A percentile compares a stretch with the other conserved stretches of the same genome.
Conservation (phyloP, 2,329 filamentous ascomycete genomes). For the Endoconidiophora polonica region DNA sequence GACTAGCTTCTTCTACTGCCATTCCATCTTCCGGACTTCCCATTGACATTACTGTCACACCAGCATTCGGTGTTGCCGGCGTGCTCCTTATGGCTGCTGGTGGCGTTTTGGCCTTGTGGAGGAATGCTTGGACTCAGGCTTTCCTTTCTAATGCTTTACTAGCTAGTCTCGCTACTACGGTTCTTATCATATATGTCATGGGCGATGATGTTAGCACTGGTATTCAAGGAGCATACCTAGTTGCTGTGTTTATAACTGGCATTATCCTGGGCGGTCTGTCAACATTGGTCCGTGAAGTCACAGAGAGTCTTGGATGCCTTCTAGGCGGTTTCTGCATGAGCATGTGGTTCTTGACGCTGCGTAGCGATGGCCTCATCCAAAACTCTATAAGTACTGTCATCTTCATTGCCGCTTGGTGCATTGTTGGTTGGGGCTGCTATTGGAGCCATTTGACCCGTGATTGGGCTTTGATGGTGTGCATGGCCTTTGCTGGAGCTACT, state of each 20-base stretch:
- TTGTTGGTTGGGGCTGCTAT: slow-evolving; percentile 54
- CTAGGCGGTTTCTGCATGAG: slow-evolving; percentile 69
- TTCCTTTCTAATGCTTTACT: slow-evolving; percentile 68
- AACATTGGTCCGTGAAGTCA: slow-evolving; percentile 68
- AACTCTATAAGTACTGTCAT: slow-evolving; percentile 46
- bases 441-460: slow-evolving; percentile 63
- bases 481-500: slow-evolving; percentile 70
- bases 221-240: slow-evolving; percentile 73
- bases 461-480: slow-evolving; percentile 59
- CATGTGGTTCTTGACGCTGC: slow-evolving; percentile 80
- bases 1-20: background rate
- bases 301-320: slow-evolving; percentile 66
- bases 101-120: slow-evolving; percentile 54
- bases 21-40: slow-evolving; percentile 26
- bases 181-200: slow-evolving; percentile 83
- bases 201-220: slow-evolving; percentile 55
- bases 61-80: slow-evolving; percentile 64
- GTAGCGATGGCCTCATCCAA: slow-evolving; percentile 56
- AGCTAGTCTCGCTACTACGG: slow-evolving; percentile 53
- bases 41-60: slow-evolving; percentile 57
- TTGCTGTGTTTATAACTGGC: slow-evolving; percentile 58
- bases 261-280: slow-evolving; percentile 56
- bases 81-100: slow-evolving; percentile 60
- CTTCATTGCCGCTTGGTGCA: slow-evolving; percentile 58
- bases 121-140: slow-evolving; percentile 61